Percentiles rank a stretch among this genome's conserved stretches.
These are phyloP conservation scores for Phallus indusiatus DNA, from an alignment of 768 basidiomycete genomes.

Conservation along the genomic window DNA sequence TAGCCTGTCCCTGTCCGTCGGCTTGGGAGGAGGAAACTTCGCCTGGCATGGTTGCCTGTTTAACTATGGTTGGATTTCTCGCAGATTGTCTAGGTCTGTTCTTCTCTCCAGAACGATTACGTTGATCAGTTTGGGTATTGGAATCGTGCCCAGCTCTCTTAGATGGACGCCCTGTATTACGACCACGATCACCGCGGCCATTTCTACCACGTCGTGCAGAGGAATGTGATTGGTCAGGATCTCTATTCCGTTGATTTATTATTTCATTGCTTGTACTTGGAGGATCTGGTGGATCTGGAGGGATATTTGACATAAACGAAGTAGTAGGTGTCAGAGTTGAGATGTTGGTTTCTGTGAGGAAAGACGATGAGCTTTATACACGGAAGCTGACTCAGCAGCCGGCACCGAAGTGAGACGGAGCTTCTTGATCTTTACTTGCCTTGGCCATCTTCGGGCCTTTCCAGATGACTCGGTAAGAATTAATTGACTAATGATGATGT, in stretches of 20 bases:
- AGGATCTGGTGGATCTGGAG: constrained; percentile 5
- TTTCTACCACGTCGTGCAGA: not conserved
- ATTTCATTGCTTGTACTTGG: not conserved
- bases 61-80: not conserved
- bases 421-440: no score
- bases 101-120: not conserved
- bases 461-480: not conserved
- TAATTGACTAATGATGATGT: not conserved
- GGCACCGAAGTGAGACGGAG: not conserved
- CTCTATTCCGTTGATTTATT: not conserved
- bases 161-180: not conserved
- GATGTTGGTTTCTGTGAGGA: not conserved
- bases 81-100: not conserved
- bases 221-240: not conserved
- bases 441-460: no score
- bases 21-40: not conserved
- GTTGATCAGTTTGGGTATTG: not conserved
- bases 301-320: constrained; percentile 7
- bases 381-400: not conserved
- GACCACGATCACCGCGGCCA: constrained; percentile 3
- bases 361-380: not conserved
- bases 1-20: no score
- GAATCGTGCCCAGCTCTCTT: not conserved
- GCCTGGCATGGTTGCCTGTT: not conserved
- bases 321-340: not conserved